A percentile compares a stretch with the other conserved stretches of the same genome.
Conservation (phyloP, 1,284 basidiomycete genomes). For the Stygiomarasmius scandens region DNA sequence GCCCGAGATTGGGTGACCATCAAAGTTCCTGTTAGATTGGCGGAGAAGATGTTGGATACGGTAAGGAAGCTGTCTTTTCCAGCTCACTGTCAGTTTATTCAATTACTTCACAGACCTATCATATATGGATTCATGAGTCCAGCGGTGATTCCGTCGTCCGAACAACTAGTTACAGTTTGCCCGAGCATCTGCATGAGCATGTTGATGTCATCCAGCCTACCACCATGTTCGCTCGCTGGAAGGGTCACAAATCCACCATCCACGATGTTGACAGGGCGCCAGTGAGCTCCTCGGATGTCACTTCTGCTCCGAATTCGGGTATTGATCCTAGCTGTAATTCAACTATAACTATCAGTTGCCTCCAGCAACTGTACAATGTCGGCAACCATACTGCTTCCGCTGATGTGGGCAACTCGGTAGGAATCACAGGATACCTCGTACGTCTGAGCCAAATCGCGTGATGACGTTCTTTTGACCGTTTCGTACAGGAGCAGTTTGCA, state of each 20-base stretch:
- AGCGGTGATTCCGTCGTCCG: conserved; percentile 60
- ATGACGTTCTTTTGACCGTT: no score
- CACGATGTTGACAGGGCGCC: conserved; percentile 19
- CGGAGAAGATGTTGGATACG: conserved; percentile 71
- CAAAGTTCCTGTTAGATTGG: conserved; percentile 57
- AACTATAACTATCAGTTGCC: conserved; percentile 39
- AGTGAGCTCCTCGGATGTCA: conserved; percentile 1
- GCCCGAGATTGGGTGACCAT: conserved; percentile 73
- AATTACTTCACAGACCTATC: conserved; percentile 71
- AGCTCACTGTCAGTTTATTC: no score
- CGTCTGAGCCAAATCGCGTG: no score
- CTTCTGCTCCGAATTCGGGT: conserved; percentile 28
- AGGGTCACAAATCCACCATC: conserved; percentile 48
- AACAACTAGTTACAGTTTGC: conserved; percentile 73
- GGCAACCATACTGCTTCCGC: conserved; percentile 26
- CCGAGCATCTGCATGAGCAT: conserved; percentile 60
- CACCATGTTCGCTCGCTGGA: conserved; percentile 65
- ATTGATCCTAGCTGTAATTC: conserved; percentile 55
- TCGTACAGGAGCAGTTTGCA: conserved; percentile 51
- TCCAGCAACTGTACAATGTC: conserved; percentile 38
- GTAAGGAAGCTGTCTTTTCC: conserved; percentile 39
- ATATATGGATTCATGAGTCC: conserved; percentile 58
- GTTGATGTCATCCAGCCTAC: conserved; percentile 77
- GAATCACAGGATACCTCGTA: conserved; percentile 45
- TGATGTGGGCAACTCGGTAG: conserved; percentile 33